Evolutionary conservation across 2,329 filamentous ascomycete genomes (phyloP).

Genomic region (Neophaeococcomyces aloes): DNA sequence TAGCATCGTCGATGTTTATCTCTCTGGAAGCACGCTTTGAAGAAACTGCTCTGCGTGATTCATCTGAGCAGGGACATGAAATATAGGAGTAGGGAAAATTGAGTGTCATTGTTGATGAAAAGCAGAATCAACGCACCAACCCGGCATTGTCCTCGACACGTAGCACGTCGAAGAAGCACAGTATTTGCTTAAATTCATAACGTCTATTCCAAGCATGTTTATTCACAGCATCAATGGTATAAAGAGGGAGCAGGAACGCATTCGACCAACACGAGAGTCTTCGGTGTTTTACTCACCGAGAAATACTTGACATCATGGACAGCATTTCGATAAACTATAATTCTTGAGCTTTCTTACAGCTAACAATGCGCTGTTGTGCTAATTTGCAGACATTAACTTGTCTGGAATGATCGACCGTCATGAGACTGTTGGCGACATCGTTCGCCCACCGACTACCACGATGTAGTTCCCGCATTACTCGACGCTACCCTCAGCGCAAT

Average conservation of each 20-base stretch:
- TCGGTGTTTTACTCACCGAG: constrained; percentile 7
- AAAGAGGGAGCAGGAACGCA: not conserved
- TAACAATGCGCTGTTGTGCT: not conserved
- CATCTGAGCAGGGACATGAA: constrained; percentile 49
- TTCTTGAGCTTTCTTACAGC: not conserved
- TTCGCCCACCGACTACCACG: constrained; percentile 10
- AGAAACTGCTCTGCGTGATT: constrained; percentile 13
- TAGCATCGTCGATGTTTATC: constrained; percentile 29
- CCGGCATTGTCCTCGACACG: too few species aligned
- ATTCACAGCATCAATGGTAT: not conserved
- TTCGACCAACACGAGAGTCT: not conserved
- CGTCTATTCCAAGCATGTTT: not conserved
- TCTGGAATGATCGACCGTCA: constrained; percentile 11
- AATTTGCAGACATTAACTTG: constrained; percentile 17
- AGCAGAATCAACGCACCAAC: not conserved
- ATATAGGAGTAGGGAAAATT: constrained; percentile 55
- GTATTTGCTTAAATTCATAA: not conserved
- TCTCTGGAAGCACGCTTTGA: constrained; percentile 20
- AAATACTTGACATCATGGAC: constrained; percentile 11
- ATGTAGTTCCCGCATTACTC: constrained; percentile 8
- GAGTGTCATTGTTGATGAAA: constrained; percentile 36
- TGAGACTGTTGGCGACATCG: constrained; percentile 18
- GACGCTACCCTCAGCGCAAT: constrained; percentile 19
- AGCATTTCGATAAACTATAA: not conserved
- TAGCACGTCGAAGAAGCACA: too few species aligned